A percentile compares a stretch with the other conserved stretches of the same genome.
These are phyloP conservation scores for Solanum arcanum DNA, from an alignment of 257 asterid species.

Conservation along the genomic window DNA sequence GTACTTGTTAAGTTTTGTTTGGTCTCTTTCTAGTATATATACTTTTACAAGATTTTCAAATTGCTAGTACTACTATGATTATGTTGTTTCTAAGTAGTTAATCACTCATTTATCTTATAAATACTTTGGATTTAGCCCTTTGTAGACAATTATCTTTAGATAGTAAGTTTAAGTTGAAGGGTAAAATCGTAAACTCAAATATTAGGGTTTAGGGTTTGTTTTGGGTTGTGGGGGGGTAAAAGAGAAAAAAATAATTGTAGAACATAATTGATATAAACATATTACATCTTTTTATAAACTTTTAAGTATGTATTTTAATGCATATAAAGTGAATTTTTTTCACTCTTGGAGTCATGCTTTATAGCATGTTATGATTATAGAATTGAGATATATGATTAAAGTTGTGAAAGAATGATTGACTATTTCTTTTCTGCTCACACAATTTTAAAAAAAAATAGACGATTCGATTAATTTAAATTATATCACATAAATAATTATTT, in stretches of 20 bases:
- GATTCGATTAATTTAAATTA: background rate
- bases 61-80: background rate
- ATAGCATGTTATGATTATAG: background rate
- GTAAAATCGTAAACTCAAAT: background rate
- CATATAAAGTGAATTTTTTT: background rate
- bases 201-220: background rate
- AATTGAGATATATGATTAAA: background rate
- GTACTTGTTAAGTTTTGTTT: background rate
- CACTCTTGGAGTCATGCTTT: background rate
- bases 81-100: background rate
- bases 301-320: background rate
- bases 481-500: background rate
- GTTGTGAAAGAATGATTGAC: background rate
- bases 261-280: background rate
- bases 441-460: fast-evolving
- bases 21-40: background rate
- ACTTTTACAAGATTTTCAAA: background rate
- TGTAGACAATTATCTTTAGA: background rate
- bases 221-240: background rate
- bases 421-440: background rate
- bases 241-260: background rate
- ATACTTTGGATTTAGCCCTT: background rate
- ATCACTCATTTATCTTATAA: background rate
- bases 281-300: background rate
- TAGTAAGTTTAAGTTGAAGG: background rate